Conservation (phyloP, 2,329 filamentous ascomycete genomes). For the Diaporthe citriasiana region DNA sequence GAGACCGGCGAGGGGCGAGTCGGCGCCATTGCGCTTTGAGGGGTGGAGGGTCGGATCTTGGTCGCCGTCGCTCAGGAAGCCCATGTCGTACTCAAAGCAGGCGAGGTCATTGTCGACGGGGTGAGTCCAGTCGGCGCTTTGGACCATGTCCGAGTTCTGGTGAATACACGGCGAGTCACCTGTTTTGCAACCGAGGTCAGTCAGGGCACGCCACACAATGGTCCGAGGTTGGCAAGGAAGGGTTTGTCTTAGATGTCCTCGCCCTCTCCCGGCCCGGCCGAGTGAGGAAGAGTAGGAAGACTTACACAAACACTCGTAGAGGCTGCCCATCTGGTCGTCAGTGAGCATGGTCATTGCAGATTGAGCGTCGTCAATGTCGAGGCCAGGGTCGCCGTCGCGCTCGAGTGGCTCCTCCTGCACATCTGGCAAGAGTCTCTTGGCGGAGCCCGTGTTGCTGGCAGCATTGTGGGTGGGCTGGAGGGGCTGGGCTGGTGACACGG, state of each 20-base stretch:
- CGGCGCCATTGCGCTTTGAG: slow-evolving; percentile 64
- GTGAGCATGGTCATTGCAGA: slow-evolving; percentile 59
- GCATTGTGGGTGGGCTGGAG: slow-evolving; percentile 42
- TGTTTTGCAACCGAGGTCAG: slow-evolving; percentile 50
- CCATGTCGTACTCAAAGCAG: slow-evolving; percentile 72
- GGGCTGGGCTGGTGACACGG: slow-evolving; percentile 68
- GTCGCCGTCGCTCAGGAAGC: slow-evolving; percentile 76
- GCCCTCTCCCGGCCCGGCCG: neutral
- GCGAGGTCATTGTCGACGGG: slow-evolving; percentile 58
- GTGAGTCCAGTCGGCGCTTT: slow-evolving; percentile 55
- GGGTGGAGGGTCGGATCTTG: slow-evolving; percentile 58
- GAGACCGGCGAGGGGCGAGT: slow-evolving; percentile 73
- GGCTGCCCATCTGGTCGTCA: slow-evolving; percentile 59
- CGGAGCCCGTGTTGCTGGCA: slow-evolving; percentile 58
- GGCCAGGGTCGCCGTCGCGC: slow-evolving; percentile 62
- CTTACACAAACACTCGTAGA: slow-evolving; percentile 83
- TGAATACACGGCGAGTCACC: slow-evolving; percentile 75
- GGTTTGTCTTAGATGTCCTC: neutral
- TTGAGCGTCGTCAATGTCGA: slow-evolving; percentile 63
- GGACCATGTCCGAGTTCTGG: slow-evolving; percentile 59
- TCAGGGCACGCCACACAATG: neutral
- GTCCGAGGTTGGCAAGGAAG: neutral
- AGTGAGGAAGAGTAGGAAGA: slow-evolving; percentile 46
- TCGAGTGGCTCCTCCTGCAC: slow-evolving; percentile 87
- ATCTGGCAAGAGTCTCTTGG: slow-evolving; percentile 81